These are phyloP conservation scores for Boletus sp. DNA, from an alignment of 768 basidiomycete genomes.

Conservation along the genomic window DNA sequence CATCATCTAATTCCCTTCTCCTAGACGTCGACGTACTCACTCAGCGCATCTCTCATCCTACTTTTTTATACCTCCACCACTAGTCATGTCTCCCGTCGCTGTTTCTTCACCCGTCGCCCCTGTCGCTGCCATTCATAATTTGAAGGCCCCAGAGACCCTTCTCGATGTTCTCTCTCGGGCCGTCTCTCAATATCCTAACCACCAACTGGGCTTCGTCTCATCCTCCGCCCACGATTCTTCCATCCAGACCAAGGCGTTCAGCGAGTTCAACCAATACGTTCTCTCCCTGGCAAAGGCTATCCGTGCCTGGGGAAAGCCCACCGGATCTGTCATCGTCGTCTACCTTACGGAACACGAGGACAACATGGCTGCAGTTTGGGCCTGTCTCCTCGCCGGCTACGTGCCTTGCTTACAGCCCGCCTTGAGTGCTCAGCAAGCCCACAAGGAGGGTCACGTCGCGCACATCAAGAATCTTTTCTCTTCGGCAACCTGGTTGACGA, in stretches of 20 bases:
- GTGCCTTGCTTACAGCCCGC: slow-evolving; percentile 33
- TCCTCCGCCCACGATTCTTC: slow-evolving; percentile 28
- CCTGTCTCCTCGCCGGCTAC: slow-evolving; percentile 30
- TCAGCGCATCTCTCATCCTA: not conserved
- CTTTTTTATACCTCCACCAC: not conserved
- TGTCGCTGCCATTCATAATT: slow-evolving; percentile 6
- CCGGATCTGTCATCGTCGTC: slow-evolving; percentile 25
- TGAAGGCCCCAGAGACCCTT: slow-evolving; percentile 20
- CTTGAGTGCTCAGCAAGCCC: slow-evolving; percentile 29
- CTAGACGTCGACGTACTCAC: slow-evolving; percentile 1
- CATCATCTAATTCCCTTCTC: not conserved
- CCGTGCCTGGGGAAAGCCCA: slow-evolving; percentile 22
- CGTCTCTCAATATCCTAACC: slow-evolving; percentile 19
- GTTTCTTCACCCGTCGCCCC: slow-evolving; percentile 7
- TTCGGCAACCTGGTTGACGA: slow-evolving; percentile 32
- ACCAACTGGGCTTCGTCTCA: slow-evolving; percentile 26
- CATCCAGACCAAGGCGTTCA: slow-evolving; percentile 25
- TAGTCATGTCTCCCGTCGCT: slow-evolving; percentile 17
- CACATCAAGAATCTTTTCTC: slow-evolving; percentile 30
- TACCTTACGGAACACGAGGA: slow-evolving; percentile 34
- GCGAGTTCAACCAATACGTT: slow-evolving; percentile 14
- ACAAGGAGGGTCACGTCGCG: slow-evolving; percentile 15
- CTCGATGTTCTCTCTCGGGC: slow-evolving; percentile 23
- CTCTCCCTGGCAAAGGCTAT: slow-evolving; percentile 23
- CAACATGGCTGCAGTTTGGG: slow-evolving; percentile 33